These are phyloP conservation scores for Nannizziopsis barbatae DNA, from an alignment of 2,329 filamentous ascomycete genomes.

Conservation along the genomic window DNA sequence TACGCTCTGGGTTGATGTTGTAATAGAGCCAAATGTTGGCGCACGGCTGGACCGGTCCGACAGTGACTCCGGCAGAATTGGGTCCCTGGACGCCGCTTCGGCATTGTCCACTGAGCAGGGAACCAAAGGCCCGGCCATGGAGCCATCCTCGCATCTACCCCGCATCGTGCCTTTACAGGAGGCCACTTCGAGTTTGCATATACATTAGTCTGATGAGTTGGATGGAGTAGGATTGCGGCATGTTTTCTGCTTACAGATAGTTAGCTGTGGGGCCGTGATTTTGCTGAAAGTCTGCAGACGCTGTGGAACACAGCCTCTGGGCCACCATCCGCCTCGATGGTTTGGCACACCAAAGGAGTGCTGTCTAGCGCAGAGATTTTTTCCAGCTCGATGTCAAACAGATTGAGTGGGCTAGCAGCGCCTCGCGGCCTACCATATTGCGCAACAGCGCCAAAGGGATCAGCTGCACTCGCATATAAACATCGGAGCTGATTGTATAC, in stretches of 20 bases:
- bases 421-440: not conserved
- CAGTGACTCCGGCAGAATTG: not conserved
- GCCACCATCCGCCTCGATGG: not conserved
- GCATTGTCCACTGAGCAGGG: not conserved
- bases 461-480: not conserved
- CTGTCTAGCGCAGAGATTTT: not conserved
- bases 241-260: not conserved
- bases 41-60: not conserved
- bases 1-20: not conserved
- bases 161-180: not conserved
- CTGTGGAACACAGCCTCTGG: not conserved
- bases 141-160: not conserved
- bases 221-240: not conserved
- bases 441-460: not conserved
- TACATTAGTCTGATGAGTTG: not conserved
- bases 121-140: not conserved
- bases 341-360: not conserved
- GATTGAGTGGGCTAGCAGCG: not conserved
- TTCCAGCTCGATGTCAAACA: not conserved
- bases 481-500: too few species aligned
- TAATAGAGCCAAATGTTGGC: not conserved
- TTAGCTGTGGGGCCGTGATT: not conserved
- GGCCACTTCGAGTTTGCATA: not conserved
- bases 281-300: not conserved
- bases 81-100: not conserved